A percentile compares a stretch with the other conserved stretches of the same genome.
Evolutionary conservation across 495 filamentous ascomycete species (phyloP).

Genomic region (Penicillium parvum): DNA sequence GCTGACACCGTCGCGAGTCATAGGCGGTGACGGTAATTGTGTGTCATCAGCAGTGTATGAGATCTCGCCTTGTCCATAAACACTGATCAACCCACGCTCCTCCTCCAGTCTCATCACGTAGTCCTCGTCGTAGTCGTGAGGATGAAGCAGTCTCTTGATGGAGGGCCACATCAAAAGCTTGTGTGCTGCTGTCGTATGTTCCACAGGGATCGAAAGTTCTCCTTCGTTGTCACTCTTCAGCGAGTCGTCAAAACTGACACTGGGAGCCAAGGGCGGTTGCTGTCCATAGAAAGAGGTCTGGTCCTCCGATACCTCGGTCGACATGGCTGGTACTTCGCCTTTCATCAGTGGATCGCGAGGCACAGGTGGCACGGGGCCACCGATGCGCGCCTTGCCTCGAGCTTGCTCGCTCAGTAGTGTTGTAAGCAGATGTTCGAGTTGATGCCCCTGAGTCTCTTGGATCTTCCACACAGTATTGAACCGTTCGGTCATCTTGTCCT

Average conservation of each 20-base stretch:
- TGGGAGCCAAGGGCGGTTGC: neutral
- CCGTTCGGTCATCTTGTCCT: conserved; percentile 23
- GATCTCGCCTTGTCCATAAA: conserved; percentile 78
- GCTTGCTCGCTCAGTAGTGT: neutral
- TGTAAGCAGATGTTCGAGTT: neutral
- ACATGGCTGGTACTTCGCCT: conserved; percentile 8
- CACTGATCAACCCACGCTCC: conserved; percentile 64
- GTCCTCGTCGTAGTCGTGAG: conserved; percentile 46
- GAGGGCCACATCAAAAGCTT: conserved; percentile 68
- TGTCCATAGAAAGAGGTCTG: conserved; percentile 1
- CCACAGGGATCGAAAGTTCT: conserved; percentile 63
- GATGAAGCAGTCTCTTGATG: conserved; percentile 52
- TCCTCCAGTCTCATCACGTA: conserved; percentile 76
- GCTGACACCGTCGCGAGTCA: conserved; percentile 24
- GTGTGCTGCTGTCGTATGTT: conserved; percentile 79
- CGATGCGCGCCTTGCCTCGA: neutral
- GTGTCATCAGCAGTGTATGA: conserved; percentile 44
- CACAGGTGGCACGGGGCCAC: neutral
- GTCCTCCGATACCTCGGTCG: neutral
- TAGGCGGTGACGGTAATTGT: conserved; percentile 18
- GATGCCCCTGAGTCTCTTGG: conserved; percentile 6
- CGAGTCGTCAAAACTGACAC: conserved; percentile 8
- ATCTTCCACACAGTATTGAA: conserved; percentile 7
- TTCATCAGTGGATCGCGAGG: conserved; percentile 13
- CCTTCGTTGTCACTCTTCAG: conserved; percentile 34